A percentile compares a stretch with the other conserved stretches of the same genome.
These are phyloP conservation scores for Haplosporangium sp. DNA, from an alignment of 371 early-diverging fungal species.

Conservation along the genomic window DNA sequence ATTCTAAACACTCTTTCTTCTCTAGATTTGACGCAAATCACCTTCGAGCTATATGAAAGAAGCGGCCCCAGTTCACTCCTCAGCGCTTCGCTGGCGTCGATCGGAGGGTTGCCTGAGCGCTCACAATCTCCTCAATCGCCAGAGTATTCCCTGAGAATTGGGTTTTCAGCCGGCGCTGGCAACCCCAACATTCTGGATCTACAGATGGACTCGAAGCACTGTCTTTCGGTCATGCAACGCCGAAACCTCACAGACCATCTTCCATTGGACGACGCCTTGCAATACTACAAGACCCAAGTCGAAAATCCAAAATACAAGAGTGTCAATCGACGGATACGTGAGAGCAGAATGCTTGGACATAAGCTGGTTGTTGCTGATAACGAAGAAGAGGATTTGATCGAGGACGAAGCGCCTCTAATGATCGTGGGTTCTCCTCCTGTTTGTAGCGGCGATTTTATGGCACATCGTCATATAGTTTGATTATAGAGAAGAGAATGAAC, in stretches of 20 bases:
- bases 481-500: constrained; percentile 1
- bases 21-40: constrained; percentile 92
- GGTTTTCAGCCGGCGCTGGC: constrained; percentile 93
- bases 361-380: constrained; percentile 30
- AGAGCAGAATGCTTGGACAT: constrained; percentile 50
- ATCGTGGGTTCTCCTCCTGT: constrained; percentile 40
- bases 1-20: not conserved
- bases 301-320: constrained; percentile 52
- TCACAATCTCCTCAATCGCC: constrained; percentile 50
- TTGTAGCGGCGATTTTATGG: constrained; percentile 15
- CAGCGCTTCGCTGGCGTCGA: constrained; percentile 6
- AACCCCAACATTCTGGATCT: constrained; percentile 91
- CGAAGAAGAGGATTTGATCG: constrained; percentile 28
- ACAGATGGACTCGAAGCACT: constrained; percentile 88
- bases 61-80: constrained; percentile 59
- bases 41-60: constrained; percentile 96
- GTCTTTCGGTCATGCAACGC: constrained; percentile 80
- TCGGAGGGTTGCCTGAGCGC: not conserved
- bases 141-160: constrained; percentile 92
- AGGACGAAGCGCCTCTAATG: constrained; percentile 50
- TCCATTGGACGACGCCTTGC: constrained; percentile 61
- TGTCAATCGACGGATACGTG: constrained; percentile 49
- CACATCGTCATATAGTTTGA: not conserved
- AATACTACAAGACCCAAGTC: constrained; percentile 54
- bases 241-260: constrained; percentile 67